Base-by-base conservation (phyloP, 2,329 filamentous ascomycete species). In the Lomentospora prolificans region DNA sequence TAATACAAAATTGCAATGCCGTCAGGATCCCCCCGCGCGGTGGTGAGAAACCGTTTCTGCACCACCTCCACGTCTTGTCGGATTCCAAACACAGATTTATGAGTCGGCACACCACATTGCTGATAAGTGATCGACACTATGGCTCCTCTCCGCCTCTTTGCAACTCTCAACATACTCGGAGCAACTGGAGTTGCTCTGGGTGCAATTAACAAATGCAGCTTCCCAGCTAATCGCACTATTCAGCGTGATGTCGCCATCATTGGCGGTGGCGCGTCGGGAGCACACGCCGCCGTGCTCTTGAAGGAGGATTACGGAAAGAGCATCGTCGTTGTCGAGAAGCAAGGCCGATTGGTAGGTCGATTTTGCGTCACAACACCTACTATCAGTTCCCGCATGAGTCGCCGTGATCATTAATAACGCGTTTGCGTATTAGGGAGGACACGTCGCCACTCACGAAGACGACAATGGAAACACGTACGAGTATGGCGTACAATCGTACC, bases 371-470 rank as follows among this genome's bases (percentile, higher is more conserved):
- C n/a, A n/a, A n/a, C n/a, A n/a, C n/a, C n/a, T n/a, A n/a, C n/a
- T n/a, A n/a, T n/a, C n/a, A n/a, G n/a, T n/a, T n/a, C n/a, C n/a
- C n/a, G n/a, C n/a, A n/a, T n/a, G n/a, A n/a, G n/a, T n/a, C n/a
- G n/a, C n/a, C n/a, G n/a, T n/a, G n/a, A n/a, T n/a, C n/a, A n/a
- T n/a, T n/a, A n/a, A 33, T 12, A 7, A 33, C 30, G 6, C 30
- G 30, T 12, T 12, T 33, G 7, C 12, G 30, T 33, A n/a, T 41
- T 57, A 78, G 58, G 78, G 77, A 17, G 77, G 77, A 2, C 75
- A 79, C 59, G 72, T 74, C 4, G 65, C 75, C 22, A 78, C 74
- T 8, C 79, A 75, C 60, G 66, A 62, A 3, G 72, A 73, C 33
- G 71, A 70, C n/a, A 70, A 66, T 2, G 67, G 65, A 14, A 59